Evolutionary conservation across 345 rosid genomes (phyloP).

Genomic region (Rubroshorea leprosula): DNA sequence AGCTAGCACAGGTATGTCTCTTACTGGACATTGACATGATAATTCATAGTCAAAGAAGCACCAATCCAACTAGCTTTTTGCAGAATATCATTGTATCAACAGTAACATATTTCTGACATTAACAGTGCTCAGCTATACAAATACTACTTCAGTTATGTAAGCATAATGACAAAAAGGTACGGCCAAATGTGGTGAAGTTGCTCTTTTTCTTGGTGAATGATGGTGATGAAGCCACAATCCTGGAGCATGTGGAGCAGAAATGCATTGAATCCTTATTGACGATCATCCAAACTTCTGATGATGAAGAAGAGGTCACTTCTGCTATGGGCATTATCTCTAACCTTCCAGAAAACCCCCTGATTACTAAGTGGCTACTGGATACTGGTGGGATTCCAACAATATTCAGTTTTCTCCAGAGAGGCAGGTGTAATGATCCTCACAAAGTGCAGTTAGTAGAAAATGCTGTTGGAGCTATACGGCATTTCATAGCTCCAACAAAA

Average conservation of each 20-base stretch:
- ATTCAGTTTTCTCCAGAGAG: constrained; percentile 15
- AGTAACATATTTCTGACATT: constrained; percentile 17
- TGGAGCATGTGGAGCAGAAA: constrained; percentile 41
- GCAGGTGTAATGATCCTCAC: constrained; percentile 28
- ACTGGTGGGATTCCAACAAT: constrained; percentile 34
- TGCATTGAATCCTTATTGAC: constrained; percentile 38
- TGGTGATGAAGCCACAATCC: constrained; percentile 38
- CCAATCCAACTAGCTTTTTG: constrained; percentile 3
- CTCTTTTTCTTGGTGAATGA: constrained; percentile 46
- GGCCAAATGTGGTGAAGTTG: constrained; percentile 60
- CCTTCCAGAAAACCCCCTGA: constrained; percentile 46
- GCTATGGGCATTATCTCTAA: constrained; percentile 46
- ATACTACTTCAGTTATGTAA: constrained; percentile 48
- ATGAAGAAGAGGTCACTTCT: constrained; percentile 42
- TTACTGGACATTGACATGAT: not conserved
- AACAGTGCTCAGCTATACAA: constrained; percentile 51
- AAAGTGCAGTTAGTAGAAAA: constrained; percentile 36
- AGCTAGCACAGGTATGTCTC: constrained; percentile 43
- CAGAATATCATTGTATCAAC: constrained; percentile 10
- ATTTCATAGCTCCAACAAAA: constrained; percentile 40
- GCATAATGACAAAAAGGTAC: constrained; percentile 30
- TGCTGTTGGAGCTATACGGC: constrained; percentile 47
- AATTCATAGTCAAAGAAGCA: no score
- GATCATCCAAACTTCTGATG: constrained; percentile 39
- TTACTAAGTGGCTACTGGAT: constrained; percentile 51